Percentiles rank a stretch among this genome's conserved stretches.
These are phyloP conservation scores for Colletotrichum agaves DNA, from an alignment of 2,329 filamentous ascomycete species.

Conservation along the genomic window DNA sequence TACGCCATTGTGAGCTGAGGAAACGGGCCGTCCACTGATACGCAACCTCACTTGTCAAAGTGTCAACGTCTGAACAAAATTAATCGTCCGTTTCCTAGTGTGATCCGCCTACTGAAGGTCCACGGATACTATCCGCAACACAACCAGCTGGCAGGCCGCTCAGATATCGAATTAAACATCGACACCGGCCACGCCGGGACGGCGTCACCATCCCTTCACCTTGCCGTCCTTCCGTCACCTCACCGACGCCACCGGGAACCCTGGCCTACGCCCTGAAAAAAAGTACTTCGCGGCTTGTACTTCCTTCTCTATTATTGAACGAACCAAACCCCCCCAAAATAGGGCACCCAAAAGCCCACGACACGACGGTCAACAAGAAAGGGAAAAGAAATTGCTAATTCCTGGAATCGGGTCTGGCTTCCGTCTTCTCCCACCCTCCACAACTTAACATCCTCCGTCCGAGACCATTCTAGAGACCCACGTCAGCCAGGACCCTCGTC, in stretches of 20 bases:
- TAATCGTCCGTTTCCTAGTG: slow-evolving; percentile 20
- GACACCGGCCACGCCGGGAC: slow-evolving; percentile 22
- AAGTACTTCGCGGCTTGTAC: not conserved
- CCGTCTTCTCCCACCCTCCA: slow-evolving; percentile 36
- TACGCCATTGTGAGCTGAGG: slow-evolving; percentile 29
- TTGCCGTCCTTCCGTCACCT: slow-evolving; percentile 22
- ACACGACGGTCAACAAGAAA: slow-evolving; percentile 20
- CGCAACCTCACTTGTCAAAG: not conserved
- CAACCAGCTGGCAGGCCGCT: not conserved
- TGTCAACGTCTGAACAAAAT: slow-evolving; percentile 3
- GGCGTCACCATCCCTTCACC: slow-evolving; percentile 13
- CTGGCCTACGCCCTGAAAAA: not conserved
- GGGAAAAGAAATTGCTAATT: slow-evolving; percentile 36
- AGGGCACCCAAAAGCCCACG: slow-evolving; percentile 8
- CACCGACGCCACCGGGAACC: slow-evolving; percentile 18
- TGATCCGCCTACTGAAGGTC: not conserved
- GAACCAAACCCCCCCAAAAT: not conserved
- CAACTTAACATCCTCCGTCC: slow-evolving; percentile 17
- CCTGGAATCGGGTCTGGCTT: slow-evolving; percentile 36
- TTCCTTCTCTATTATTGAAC: not conserved
- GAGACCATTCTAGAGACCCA: slow-evolving; percentile 10
- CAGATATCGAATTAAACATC: not conserved
- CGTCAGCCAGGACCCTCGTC: slow-evolving; percentile 20
- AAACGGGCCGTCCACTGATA: slow-evolving; percentile 20
- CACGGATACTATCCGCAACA: not conserved